phyloP scores from a whole-genome alignment of 192 early-diverging fungal genomes.

The Backusella tuberculispora region DNA sequence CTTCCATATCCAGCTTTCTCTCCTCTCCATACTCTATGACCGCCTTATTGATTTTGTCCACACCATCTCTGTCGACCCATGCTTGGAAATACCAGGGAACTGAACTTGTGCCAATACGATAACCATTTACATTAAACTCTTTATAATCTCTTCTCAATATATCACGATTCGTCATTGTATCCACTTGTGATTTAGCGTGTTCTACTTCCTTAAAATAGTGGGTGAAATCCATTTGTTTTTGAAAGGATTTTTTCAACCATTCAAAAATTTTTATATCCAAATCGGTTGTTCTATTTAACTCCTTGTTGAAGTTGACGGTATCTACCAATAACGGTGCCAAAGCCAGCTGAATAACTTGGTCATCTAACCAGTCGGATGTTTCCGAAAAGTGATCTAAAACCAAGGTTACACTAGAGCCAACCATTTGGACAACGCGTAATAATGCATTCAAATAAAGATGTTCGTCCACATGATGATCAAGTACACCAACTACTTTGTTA shows the following conservation, averaged over 20 bases:
- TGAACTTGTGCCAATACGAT: conserved; percentile 64
- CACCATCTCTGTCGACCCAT: conserved; percentile 54
- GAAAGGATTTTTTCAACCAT: conserved; percentile 32
- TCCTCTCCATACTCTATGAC: conserved; percentile 44
- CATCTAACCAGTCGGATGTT: neutral
- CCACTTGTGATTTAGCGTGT: conserved; percentile 54
- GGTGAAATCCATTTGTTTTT: neutral
- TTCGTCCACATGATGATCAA: conserved; percentile 80
- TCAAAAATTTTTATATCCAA: conserved; percentile 46
- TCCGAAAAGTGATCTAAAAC: conserved; percentile 49
- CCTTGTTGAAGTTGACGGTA: conserved; percentile 58
- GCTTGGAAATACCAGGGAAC: conserved; percentile 55
- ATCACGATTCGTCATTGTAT: conserved; percentile 49
- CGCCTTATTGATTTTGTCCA: conserved; percentile 33
- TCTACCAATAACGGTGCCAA: conserved; percentile 73
- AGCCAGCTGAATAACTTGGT: conserved; percentile 48
- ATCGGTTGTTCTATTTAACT: conserved; percentile 52
- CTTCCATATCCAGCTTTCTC: conserved; percentile 52
- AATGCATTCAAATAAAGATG: conserved; percentile 43
- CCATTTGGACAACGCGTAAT: conserved; percentile 56
- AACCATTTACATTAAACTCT: conserved; percentile 53
- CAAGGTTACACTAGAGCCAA: conserved; percentile 63
- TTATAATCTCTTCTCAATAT: conserved; percentile 80
- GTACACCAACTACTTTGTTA: conserved; percentile 52
- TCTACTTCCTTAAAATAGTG: conserved; percentile 52